A percentile compares a stretch with the other conserved stretches of the same genome.
phyloP scores from a whole-genome alignment of 495 filamentous ascomycete genomes.

The Darksidea phi region DNA sequence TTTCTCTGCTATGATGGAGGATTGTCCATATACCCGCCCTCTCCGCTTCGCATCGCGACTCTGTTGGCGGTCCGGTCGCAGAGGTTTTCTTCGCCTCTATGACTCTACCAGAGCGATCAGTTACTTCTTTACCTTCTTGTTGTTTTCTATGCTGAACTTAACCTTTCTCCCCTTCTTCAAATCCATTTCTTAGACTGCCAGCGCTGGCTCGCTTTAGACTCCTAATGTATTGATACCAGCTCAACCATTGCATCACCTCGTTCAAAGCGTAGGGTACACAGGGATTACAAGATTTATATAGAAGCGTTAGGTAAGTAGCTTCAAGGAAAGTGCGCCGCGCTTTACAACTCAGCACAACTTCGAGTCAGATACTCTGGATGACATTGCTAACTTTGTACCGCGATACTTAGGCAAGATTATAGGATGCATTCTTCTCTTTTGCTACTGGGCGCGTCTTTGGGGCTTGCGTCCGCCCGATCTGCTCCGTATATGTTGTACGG shows the following conservation, averaged over 20 bases:
- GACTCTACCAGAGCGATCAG: background rate
- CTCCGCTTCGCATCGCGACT: background rate
- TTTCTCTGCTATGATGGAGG: background rate
- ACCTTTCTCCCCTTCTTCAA: background rate
- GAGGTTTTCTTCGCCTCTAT: background rate
- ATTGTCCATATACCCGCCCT: slow-evolving; percentile 7
- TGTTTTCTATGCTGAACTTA: background rate
- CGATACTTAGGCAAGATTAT: background rate
- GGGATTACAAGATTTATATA: background rate
- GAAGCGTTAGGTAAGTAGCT: background rate
- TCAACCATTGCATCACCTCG: too few relatives aligned
- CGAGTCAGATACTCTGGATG: too few relatives aligned
- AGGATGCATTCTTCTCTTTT: background rate
- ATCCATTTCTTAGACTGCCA: background rate
- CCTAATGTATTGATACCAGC: slow-evolving; percentile 12
- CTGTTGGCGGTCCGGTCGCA: background rate
- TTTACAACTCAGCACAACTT: too few relatives aligned
- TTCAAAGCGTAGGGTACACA: too few relatives aligned
- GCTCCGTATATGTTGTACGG: slow-evolving; percentile 21
- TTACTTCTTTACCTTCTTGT: background rate
- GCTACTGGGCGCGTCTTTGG: background rate
- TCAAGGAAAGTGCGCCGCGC: too few relatives aligned
- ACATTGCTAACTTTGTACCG: too few relatives aligned
- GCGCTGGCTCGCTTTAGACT: slow-evolving; percentile 17
- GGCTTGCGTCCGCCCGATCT: slow-evolving; percentile 8